Percentiles rank a stretch among this genome's conserved stretches.
phyloP scores from a whole-genome alignment of 2,329 filamentous ascomycete genomes.

The Xylaria sp. region DNA sequence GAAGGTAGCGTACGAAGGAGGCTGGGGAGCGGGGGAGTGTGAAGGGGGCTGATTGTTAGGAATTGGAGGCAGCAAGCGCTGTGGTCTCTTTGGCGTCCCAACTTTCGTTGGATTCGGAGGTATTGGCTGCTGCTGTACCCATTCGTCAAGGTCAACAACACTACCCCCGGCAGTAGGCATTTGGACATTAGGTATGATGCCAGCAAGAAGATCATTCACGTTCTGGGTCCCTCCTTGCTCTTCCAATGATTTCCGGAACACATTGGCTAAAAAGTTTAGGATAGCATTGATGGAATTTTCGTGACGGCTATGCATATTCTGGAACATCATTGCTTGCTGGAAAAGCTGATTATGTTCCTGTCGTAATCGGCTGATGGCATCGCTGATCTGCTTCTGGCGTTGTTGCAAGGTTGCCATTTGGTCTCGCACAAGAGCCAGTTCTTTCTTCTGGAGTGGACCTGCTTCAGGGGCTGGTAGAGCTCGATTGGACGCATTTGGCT shows the following conservation, averaged over 20 bases:
- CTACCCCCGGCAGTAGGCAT: slow-evolving; percentile 63
- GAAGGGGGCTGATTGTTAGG: slow-evolving; percentile 53
- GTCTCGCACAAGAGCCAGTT: slow-evolving; percentile 79
- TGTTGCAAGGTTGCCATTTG: slow-evolving; percentile 85
- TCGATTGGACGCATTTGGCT: slow-evolving; percentile 47
- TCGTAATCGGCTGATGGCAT: slow-evolving; percentile 81
- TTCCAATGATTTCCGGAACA: slow-evolving; percentile 93
- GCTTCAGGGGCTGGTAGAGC: slow-evolving; percentile 58
- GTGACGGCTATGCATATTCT: slow-evolving; percentile 93
- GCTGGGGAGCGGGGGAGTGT: slow-evolving; percentile 48
- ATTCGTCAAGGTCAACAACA: slow-evolving; percentile 71
- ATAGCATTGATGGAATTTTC: slow-evolving; percentile 99
- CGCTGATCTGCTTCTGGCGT: slow-evolving; percentile 87
- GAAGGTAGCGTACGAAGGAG: slow-evolving; percentile 46
- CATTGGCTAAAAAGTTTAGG: slow-evolving; percentile 93
- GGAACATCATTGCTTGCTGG: slow-evolving; percentile 87
- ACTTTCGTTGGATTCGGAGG: slow-evolving; percentile 53
- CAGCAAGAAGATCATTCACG: slow-evolving; percentile 85
- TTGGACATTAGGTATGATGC: slow-evolving; percentile 71
- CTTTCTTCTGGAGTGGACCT: slow-evolving; percentile 71
- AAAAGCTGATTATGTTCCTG: slow-evolving; percentile 90
- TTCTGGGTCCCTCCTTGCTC: slow-evolving; percentile 81
- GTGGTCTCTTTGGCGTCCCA: slow-evolving; percentile 62
- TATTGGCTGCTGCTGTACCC: slow-evolving; percentile 60
- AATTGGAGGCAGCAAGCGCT: slow-evolving; percentile 66